These are phyloP conservation scores for Ceratobasidium sp. DNA, from an alignment of 1,284 basidiomycete species.

Conservation along the genomic window DNA sequence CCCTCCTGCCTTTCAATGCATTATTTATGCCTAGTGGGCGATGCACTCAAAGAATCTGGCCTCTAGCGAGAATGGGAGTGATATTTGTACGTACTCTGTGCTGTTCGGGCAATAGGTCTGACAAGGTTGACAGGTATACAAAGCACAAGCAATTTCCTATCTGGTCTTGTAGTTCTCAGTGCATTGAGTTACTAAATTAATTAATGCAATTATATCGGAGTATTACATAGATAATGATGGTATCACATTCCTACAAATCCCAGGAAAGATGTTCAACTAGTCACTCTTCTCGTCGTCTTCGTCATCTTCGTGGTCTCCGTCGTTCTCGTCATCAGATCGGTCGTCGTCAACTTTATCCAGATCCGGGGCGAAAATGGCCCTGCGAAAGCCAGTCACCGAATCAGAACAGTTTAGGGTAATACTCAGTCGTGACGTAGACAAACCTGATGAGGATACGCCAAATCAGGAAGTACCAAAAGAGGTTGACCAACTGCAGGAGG, in stretches of 20 bases:
- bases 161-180: neutral
- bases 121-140: neutral
- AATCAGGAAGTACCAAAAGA: conserved; percentile 92
- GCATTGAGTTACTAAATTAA: conserved; percentile 13
- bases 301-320: conserved; percentile 45
- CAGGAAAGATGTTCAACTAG: neutral
- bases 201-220: neutral
- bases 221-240: neutral
- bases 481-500: conserved; percentile 80
- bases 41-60: conserved; percentile 36
- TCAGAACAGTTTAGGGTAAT: neutral
- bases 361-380: conserved; percentile 35
- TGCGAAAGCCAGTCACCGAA: neutral
- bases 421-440: conserved; percentile 41
- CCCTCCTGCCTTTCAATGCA: conserved; percentile 14
- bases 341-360: conserved; percentile 49
- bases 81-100: neutral
- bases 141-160: neutral
- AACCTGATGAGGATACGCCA: conserved; percentile 68
- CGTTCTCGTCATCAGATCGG: conserved; percentile 55
- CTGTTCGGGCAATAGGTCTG: neutral
- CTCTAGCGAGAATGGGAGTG: conserved; percentile 5
- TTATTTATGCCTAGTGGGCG: conserved; percentile 30
- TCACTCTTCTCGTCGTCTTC: conserved; percentile 28
- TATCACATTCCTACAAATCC: neutral